Base-by-base conservation (phyloP, 2,329 filamentous ascomycete genomes). In the Pyrenophora teres region DNA sequence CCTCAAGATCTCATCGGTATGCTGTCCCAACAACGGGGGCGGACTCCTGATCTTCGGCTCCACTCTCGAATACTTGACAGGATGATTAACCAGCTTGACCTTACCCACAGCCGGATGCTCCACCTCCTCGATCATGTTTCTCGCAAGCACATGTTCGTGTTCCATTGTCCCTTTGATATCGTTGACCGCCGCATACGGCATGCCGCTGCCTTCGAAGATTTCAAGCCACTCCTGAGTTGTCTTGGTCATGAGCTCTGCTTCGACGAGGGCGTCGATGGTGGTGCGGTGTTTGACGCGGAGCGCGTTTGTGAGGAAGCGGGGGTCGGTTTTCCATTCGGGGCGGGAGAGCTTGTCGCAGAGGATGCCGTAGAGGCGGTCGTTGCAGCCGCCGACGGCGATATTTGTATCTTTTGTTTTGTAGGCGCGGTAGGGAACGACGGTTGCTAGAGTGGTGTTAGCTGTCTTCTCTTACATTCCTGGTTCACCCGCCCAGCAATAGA, bases 131-230 rank as follows among this genome's bases (percentile, higher is more conserved):
- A 97, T 88, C 94, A 99, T 97, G 54, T 87, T 83, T 47, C 94
- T 83, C 13, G 92, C 92, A 46, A 78, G 76, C 2, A 85, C 84
- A 74, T 99, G 94, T 56, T 87, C 83, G 70, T 96, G 92, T 58
- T 88, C 86, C 43, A 99, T 77, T 0, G 93, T 90, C 15, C 82
- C 84, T 72, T 94, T 88, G 12, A 97, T 87, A 69, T 97, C 93
- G 69, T 97, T 97, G 56, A 97, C 88, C 1, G 92, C 90, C 0
- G 93, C 89, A 67, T 94, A 97, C 0, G 93, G 94, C 86, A 97
- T 86, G 2, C 94, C 93, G 49, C 83, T 89, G n/a, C 90, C 92
- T 64, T 96, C 90, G 46, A 97, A 88, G 0, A 92, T 78, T 1
- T 87, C 82, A 3, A 97, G 79, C 94, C 94, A 99, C 69, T 97